Conservation (phyloP, 2,329 filamentous ascomycete genomes). For the Microdochium nivale region DNA sequence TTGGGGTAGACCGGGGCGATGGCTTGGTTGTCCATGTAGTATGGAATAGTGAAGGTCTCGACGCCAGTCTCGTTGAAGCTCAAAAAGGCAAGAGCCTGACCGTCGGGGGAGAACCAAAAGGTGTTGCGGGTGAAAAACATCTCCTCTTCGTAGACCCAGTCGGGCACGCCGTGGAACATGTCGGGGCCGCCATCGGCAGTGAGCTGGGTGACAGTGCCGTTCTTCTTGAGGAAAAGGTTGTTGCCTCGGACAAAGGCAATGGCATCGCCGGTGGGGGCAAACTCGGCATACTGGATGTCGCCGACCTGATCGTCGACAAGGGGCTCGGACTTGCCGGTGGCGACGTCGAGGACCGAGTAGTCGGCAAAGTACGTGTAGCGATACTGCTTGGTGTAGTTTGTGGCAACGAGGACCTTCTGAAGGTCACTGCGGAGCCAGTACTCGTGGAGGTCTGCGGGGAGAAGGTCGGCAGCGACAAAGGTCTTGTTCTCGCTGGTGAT, state of each 20-base stretch:
- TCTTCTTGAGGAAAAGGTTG: constrained; percentile 51
- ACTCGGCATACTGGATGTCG: constrained; percentile 59
- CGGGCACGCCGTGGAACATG: constrained; percentile 55
- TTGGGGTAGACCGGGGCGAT: constrained; percentile 52
- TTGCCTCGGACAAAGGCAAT: constrained; percentile 62
- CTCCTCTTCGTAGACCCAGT: constrained; percentile 57
- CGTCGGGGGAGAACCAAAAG: constrained; percentile 50
- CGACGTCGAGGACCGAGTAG: constrained; percentile 55
- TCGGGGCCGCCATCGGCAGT: constrained; percentile 52
- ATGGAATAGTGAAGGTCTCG: constrained; percentile 55
- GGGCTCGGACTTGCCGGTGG: constrained; percentile 42
- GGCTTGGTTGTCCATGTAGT: constrained; percentile 52
- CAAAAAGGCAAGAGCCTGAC: constrained; percentile 43
- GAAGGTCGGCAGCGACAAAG: constrained; percentile 48
- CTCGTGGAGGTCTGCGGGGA: constrained; percentile 45
- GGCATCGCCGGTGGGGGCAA: constrained; percentile 47
- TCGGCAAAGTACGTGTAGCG: constrained; percentile 60
- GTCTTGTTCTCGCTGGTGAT: constrained; percentile 45
- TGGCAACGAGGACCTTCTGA: constrained; percentile 49
- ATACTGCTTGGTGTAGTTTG: constrained; percentile 61
- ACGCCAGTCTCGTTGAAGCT: constrained; percentile 59
- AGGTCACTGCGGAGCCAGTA: constrained; percentile 56
- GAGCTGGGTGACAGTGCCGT: constrained; percentile 45
- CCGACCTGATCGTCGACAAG: constrained; percentile 50
- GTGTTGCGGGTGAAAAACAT: constrained; percentile 41